Percentiles rank a stretch among this genome's conserved stretches.
These are phyloP conservation scores for Pilatotrama ljubarskyi DNA, from an alignment of 768 basidiomycete genomes.

Conservation along the genomic window DNA sequence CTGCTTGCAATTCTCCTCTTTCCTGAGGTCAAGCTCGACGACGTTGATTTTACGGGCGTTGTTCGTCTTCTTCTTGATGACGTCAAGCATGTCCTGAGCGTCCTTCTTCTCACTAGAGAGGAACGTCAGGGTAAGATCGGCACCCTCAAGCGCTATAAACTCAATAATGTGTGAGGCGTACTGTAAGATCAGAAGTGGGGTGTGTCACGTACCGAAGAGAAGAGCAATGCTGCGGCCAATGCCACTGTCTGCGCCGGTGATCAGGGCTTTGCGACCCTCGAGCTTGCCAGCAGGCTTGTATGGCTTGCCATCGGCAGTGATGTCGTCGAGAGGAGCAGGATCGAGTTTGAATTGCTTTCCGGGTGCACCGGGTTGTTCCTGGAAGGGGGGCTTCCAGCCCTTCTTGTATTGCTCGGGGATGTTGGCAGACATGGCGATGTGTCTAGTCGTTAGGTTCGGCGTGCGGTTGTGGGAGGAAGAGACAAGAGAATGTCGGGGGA, in stretches of 20 bases:
- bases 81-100: constrained; percentile 36
- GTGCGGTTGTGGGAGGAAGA: not conserved
- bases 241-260: constrained; percentile 53
- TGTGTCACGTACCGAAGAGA: constrained; percentile 34
- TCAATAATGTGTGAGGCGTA: not conserved
- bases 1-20: constrained; percentile 38
- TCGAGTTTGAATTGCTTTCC: constrained; percentile 35
- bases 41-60: constrained; percentile 39
- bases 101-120: constrained; percentile 41
- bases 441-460: not conserved
- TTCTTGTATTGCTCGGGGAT: constrained; percentile 31
- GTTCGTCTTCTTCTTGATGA: constrained; percentile 41
- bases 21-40: constrained; percentile 39
- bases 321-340: constrained; percentile 41
- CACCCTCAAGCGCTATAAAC: constrained; percentile 36
- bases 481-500: not conserved
- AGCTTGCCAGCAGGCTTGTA: constrained; percentile 50
- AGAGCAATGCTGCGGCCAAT: constrained; percentile 47
- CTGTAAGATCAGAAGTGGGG: not conserved
- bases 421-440: constrained; percentile 8
- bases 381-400: constrained; percentile 36
- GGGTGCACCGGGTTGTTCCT: constrained; percentile 31
- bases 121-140: constrained; percentile 34
- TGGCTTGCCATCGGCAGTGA: constrained; percentile 44
- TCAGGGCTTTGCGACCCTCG: constrained; percentile 46